Percentiles rank a stretch among this genome's conserved stretches.
Evolutionary conservation across 208 protist species (phyloP).

Genomic region (Wallacemonas sp.): DNA sequence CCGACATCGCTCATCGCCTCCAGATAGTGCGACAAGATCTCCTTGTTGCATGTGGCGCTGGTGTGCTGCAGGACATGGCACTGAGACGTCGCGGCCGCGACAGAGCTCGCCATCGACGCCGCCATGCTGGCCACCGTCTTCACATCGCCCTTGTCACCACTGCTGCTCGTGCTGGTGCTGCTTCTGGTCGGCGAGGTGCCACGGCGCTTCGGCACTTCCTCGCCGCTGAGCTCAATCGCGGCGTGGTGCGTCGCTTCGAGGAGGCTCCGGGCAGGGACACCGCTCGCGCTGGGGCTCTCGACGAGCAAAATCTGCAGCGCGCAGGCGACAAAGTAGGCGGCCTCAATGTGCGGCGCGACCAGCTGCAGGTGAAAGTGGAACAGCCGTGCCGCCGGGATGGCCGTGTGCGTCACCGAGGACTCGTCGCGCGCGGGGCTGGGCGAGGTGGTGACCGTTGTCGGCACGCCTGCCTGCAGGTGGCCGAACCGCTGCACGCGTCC

Average conservation of each 20-base stretch:
- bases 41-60: constrained; percentile 44
- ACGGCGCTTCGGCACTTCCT: neutral
- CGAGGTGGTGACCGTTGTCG: neutral
- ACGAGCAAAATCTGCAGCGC: constrained; percentile 24
- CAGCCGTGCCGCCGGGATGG: constrained; percentile 31
- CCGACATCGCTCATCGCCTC: constrained; percentile 16
- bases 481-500: constrained; percentile 33
- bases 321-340: constrained; percentile 39
- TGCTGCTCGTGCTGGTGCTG: neutral
- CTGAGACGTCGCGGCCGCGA: neutral
- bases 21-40: constrained; percentile 47
- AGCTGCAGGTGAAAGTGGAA: constrained; percentile 59
- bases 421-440: neutral
- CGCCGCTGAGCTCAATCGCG: constrained; percentile 14
- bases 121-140: neutral
- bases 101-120: neutral
- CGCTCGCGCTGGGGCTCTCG: neutral
- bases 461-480: constrained; percentile 2
- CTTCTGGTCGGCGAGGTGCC: neutral
- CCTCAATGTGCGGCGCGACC: constrained; percentile 60
- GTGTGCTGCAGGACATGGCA: constrained; percentile 28
- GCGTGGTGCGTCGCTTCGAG: constrained; percentile 1
- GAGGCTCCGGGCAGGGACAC: neutral
- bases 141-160: neutral
- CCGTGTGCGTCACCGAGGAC: neutral